Evolutionary conservation across 192 early-diverging fungal species (phyloP).

Genomic region (Linnemannia schmuckeri): DNA sequence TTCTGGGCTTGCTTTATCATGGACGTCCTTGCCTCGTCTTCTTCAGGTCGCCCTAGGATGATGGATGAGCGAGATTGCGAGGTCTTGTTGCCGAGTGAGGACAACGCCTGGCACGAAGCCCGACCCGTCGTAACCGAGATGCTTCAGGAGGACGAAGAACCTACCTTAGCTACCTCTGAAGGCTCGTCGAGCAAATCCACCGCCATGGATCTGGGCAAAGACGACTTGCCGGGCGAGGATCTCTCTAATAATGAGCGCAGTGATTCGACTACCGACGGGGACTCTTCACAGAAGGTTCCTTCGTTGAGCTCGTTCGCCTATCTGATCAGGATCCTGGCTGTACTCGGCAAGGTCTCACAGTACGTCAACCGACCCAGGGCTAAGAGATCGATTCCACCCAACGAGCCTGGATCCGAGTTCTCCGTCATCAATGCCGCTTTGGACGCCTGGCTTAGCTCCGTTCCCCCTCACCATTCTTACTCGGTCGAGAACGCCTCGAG

Average conservation of each 20-base stretch:
- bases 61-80: slow-evolving; percentile 66
- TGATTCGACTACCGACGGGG: background rate
- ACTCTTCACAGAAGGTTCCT: background rate
- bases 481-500: slow-evolving; percentile 47
- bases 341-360: slow-evolving; percentile 61
- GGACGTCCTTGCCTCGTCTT: slow-evolving; percentile 56
- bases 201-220: background rate
- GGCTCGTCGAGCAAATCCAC: background rate
- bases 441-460: slow-evolving; percentile 47
- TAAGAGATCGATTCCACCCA: slow-evolving; percentile 49
- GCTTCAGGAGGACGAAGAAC: slow-evolving; percentile 27
- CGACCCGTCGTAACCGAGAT: slow-evolving; percentile 46
- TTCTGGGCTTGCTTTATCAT: slow-evolving; percentile 67
- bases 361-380: slow-evolving; percentile 60
- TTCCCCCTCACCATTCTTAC: slow-evolving; percentile 50
- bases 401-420: slow-evolving; percentile 62
- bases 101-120: slow-evolving; percentile 59
- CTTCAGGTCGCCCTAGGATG: slow-evolving; percentile 62
- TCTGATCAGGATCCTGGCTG: slow-evolving; percentile 51
- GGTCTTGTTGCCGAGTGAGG: slow-evolving; percentile 62
- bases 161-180: background rate
- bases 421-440: slow-evolving; percentile 53
- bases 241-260: background rate
- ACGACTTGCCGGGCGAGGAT: background rate
- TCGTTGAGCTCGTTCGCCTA: slow-evolving; percentile 52